A percentile compares a stretch with the other conserved stretches of the same genome.
Conservation (phyloP, 1,139 yeast genomes). For the Groenewaldozyma auringiensis region DNA sequence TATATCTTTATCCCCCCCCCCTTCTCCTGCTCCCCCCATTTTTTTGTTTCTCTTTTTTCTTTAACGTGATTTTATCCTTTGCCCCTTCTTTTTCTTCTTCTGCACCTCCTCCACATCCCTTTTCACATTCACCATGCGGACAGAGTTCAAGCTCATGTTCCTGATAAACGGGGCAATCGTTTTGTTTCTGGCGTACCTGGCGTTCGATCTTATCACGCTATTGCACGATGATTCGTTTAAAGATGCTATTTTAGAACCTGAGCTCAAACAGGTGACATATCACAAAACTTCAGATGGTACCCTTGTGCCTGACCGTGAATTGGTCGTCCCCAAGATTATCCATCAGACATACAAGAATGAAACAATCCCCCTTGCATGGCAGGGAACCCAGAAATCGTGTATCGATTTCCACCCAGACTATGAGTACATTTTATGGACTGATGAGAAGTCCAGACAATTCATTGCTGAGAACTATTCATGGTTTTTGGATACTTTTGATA, state of each 20-base stretch:
- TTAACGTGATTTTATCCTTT: no score
- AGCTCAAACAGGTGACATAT: slow-evolving; percentile 34
- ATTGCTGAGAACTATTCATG: slow-evolving; percentile 74
- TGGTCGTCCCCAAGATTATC: slow-evolving; percentile 73
- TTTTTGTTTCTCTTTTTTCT: no score
- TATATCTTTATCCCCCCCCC: no score
- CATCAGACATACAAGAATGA: slow-evolving; percentile 86
- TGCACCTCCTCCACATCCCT: no score
- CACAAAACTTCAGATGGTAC: slow-evolving; percentile 11
- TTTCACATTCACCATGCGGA: slow-evolving; percentile 21
- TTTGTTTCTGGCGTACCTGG: slow-evolving; percentile 49
- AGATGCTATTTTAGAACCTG: slow-evolving; percentile 54
- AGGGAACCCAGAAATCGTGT: slow-evolving; percentile 67
- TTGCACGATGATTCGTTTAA: slow-evolving; percentile 62
- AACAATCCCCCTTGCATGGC: slow-evolving; percentile 75
- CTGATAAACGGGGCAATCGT: slow-evolving; percentile 35
- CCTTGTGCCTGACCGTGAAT: slow-evolving; percentile 16
- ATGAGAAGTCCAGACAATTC: slow-evolving; percentile 70
- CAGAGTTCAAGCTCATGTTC: slow-evolving; percentile 24
- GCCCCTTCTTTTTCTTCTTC: no score
- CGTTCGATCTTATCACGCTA: slow-evolving; percentile 68
- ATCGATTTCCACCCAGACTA: slow-evolving; percentile 77
- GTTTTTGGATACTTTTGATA: slow-evolving; percentile 74
- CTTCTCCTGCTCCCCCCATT: no score
- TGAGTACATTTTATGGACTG: slow-evolving; percentile 82